Evolutionary conservation across 306 rosid species (phyloP).

Genomic region (Prunus mume): DNA sequence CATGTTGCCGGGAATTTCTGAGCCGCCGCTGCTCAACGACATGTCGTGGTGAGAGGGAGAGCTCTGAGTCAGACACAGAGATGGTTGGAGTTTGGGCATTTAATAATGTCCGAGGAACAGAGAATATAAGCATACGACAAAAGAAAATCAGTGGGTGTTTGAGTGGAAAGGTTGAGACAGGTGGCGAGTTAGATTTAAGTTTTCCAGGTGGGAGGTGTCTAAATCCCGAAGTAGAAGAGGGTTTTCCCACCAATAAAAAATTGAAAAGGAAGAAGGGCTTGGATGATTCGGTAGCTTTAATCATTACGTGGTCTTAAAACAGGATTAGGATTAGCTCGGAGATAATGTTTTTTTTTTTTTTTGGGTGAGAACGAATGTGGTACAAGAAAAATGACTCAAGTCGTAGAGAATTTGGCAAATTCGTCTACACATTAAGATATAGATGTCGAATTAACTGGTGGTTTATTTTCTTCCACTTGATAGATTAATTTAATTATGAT

Average conservation of each 20-base stretch:
- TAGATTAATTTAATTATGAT: too few species aligned
- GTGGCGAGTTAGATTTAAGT: background rate
- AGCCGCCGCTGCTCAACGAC: constrained; percentile 37
- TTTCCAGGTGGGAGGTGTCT: background rate
- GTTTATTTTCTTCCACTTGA: too few species aligned
- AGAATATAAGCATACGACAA: background rate
- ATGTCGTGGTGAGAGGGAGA: constrained; percentile 24
- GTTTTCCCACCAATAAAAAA: background rate
- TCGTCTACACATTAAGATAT: too few species aligned
- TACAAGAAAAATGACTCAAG: too few species aligned
- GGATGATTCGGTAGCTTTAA: background rate
- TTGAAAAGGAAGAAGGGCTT: background rate
- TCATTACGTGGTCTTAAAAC: background rate
- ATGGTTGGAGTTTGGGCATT: background rate
- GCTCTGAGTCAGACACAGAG: background rate
- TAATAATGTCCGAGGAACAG: background rate
- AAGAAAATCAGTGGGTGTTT: background rate
- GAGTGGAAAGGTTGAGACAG: background rate
- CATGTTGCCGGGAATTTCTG: constrained; percentile 34
- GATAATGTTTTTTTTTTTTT: too few species aligned
- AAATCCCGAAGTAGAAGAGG: background rate
- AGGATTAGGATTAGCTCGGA: too few species aligned
- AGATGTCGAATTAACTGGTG: too few species aligned
- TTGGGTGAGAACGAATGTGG: too few species aligned
- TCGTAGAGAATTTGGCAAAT: too few species aligned